These are phyloP conservation scores for Hylodesmum podocarpum DNA, from an alignment of 306 rosid species.

Conservation along the genomic window DNA sequence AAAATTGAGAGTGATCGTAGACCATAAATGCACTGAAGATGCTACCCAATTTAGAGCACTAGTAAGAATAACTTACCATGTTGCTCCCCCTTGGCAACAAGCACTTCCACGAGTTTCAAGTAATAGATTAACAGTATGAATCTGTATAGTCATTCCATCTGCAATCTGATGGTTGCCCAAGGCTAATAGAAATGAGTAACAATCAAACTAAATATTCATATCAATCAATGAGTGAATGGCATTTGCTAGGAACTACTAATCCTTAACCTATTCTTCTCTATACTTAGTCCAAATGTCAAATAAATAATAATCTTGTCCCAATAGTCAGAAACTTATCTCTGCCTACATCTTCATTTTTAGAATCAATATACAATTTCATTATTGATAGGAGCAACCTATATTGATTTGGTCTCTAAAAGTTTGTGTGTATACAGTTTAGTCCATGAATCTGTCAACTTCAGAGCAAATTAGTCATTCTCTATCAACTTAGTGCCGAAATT, in stretches of 20 bases:
- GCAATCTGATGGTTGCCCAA: slow-evolving; percentile 64
- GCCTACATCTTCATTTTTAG: slow-evolving; percentile 18
- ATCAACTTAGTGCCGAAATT: not conserved
- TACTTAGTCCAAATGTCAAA: not conserved
- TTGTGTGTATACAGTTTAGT: not conserved
- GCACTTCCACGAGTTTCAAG: slow-evolving; percentile 92
- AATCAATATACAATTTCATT: not conserved
- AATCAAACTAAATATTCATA: slow-evolving; percentile 20
- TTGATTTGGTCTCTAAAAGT: not conserved
- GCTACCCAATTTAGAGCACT: slow-evolving; percentile 3
- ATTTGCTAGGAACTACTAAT: slow-evolving; percentile 7
- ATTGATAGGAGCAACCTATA: not conserved
- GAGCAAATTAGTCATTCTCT: not conserved
- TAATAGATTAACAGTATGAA: slow-evolving; percentile 74
- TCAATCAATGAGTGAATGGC: not conserved
- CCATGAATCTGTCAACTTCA: not conserved
- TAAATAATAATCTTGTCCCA: not conserved
- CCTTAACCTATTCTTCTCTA: slow-evolving; percentile 8
- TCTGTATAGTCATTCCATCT: slow-evolving; percentile 97
- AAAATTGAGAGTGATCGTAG: slow-evolving; percentile 7
- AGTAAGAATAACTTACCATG: slow-evolving; percentile 56
- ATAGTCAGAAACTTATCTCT: not conserved
- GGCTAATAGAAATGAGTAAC: slow-evolving; percentile 29
- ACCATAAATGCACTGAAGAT: slow-evolving; percentile 17
- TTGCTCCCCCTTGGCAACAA: slow-evolving; percentile 66